Evolutionary conservation across 176 grass and related monocot species (phyloP), one percentile per base, ranked within the genome.

Genomic region (Zoysia japonica): DNA sequence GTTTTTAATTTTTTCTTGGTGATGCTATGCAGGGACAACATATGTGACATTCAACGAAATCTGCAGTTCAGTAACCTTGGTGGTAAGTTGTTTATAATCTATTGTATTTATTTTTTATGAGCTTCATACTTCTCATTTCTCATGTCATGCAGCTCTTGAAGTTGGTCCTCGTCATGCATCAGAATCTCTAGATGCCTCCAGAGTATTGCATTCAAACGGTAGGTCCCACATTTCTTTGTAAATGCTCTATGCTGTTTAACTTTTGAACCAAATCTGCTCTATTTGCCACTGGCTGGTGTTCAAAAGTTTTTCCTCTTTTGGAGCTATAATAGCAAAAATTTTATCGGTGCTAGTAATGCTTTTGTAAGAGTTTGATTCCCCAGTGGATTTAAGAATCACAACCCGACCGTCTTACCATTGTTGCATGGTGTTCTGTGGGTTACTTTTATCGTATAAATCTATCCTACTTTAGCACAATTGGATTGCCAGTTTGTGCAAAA

Each of bases 11-110:
- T 68, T 78, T 81, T 77, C 57, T 78, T 88, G 74, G 59, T 66
- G 68, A n/a, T 85, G 77, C 19, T 67, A 39, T 73, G 61, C 82
- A 97, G 94, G 94, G 94, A 97, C 20, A 78, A 92, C 68, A 97
- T 97, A 64, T 91, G 89, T 71, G 89, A 86, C 20, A 89, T 94
- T 79, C 94, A 97, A 83, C 89, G 94, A 94, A 93, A 90, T 67
- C 75, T 94, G 68, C 94, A 93, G 69, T 97, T 97, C 67, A 94
- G 78, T 82, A 94, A 84, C 88, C 91, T 97, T 79, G 87, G 89
- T 74, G 88, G 94, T 93, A 85, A 89, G 86, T 86, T 87, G 19
- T 70, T 84, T 68, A 73, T 72, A 67, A 15, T 56, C 20, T 73
- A 19, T 50, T 67, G 65, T 51, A 40, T 38, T 70, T 48, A 49